A percentile compares a stretch with the other conserved stretches of the same genome.
Conservation (phyloP, 2,329 filamentous ascomycete species). For the Xylariaceae sp. region DNA sequence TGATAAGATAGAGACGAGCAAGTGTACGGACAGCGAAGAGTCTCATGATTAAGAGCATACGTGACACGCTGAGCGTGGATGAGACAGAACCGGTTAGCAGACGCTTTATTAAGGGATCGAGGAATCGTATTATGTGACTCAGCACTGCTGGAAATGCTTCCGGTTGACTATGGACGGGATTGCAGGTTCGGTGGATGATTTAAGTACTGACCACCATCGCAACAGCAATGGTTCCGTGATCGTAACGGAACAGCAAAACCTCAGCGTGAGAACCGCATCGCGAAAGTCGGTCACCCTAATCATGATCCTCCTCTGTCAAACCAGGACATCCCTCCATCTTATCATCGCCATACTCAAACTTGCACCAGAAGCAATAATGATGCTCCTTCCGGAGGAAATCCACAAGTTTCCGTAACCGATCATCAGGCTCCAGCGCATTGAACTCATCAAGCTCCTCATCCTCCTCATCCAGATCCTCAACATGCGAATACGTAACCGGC, state of each 20-base stretch:
- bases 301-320: slow-evolving; percentile 75
- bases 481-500: slow-evolving; percentile 51
- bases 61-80: background rate
- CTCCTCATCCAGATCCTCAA: slow-evolving; percentile 69
- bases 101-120: background rate
- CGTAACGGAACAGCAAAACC: background rate
- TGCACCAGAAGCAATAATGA: slow-evolving; percentile 95
- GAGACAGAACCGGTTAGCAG: background rate
- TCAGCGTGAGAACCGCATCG: background rate
- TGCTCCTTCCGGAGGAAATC: slow-evolving; percentile 64
- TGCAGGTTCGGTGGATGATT: background rate
- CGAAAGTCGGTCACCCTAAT: slow-evolving; percentile 33
- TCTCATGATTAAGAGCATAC: background rate
- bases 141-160: background rate
- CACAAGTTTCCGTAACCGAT: slow-evolving; percentile 63
- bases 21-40: background rate
- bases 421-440: slow-evolving; percentile 59
- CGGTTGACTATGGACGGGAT: background rate
- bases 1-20: no score
- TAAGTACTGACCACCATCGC: no score
- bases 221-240: no score
- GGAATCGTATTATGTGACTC: background rate
- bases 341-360: slow-evolving; percentile 68
- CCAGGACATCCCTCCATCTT: slow-evolving; percentile 87
- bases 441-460: slow-evolving; percentile 78